Percentiles rank a stretch among this genome's conserved stretches.
Conservation (phyloP, 345 rosid species). For the Hirschfeldia incana region DNA sequence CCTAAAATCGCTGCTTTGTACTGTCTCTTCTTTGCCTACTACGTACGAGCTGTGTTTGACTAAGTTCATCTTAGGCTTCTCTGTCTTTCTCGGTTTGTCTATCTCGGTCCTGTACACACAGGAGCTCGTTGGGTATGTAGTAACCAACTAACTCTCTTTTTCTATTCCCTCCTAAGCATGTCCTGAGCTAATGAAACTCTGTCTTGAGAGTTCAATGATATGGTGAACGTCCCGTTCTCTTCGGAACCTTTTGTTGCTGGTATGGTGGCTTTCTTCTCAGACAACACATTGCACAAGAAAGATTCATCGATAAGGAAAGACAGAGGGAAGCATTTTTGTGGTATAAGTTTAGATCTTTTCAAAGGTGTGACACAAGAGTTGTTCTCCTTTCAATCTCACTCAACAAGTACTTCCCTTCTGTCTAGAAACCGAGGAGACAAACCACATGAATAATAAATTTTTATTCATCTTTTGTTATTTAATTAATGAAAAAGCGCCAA, state of each 20-base stretch:
- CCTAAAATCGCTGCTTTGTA: slow-evolving; percentile 88
- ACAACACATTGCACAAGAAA: slow-evolving; percentile 68
- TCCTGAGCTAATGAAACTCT: slow-evolving; percentile 15
- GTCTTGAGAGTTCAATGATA: slow-evolving; percentile 86
- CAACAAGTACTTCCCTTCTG: slow-evolving; percentile 93
- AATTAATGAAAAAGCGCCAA: too few relatives aligned
- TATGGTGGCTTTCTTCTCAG: slow-evolving; percentile 72
- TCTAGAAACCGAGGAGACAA: slow-evolving; percentile 40
- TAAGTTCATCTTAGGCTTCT: slow-evolving; percentile 83
- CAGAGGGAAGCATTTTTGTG: slow-evolving; percentile 93
- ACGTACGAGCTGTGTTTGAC: slow-evolving; percentile 89
- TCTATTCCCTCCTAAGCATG: not conserved
- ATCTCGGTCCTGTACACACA: slow-evolving; percentile 94
- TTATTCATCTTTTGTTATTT: too few relatives aligned
- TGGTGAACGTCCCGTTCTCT: slow-evolving; percentile 85
- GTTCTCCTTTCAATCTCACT: slow-evolving; percentile 78
- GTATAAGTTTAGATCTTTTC: slow-evolving; percentile 74
- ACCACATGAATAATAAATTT: too few relatives aligned
- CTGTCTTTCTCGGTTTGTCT: slow-evolving; percentile 85
- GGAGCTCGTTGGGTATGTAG: slow-evolving; percentile 77
- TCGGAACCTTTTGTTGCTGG: slow-evolving; percentile 96
- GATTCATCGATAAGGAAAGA: slow-evolving; percentile 67
- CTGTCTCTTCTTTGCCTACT: slow-evolving; percentile 81
- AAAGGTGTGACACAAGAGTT: slow-evolving; percentile 69
- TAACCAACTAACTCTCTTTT: not conserved